A percentile compares a stretch with the other conserved stretches of the same genome.
These are phyloP conservation scores for Coemansia sp. DNA, from an alignment of 192 early-diverging fungal genomes.

Conservation along the genomic window DNA sequence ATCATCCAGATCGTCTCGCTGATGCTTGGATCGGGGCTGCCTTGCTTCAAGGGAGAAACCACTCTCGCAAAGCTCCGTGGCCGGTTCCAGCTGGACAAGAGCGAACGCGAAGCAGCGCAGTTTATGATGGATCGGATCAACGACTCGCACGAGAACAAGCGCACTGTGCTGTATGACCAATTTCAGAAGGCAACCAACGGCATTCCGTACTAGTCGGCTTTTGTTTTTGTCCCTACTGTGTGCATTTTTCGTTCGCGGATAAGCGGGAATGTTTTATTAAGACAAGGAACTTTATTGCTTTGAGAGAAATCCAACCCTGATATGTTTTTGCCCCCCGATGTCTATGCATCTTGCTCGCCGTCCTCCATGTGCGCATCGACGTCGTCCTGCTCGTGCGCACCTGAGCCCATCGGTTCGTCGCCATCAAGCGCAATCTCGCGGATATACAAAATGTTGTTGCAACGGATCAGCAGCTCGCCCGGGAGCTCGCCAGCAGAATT, in stretches of 20 bases:
- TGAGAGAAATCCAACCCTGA: too few relatives aligned
- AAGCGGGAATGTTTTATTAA: background rate
- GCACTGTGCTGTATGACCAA: slow-evolving; percentile 78
- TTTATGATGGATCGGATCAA: slow-evolving; percentile 90
- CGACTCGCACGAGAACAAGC: slow-evolving; percentile 90
- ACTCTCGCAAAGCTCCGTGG: slow-evolving; percentile 81
- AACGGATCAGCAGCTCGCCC: slow-evolving; percentile 93
- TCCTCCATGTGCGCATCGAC: slow-evolving; percentile 55
- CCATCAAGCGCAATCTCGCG: slow-evolving; percentile 59
- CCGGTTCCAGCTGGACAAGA: slow-evolving; percentile 86
- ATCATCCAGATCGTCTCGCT: slow-evolving; percentile 85
- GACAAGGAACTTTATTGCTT: slow-evolving; percentile 2
- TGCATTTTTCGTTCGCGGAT: background rate
- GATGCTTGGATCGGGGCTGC: slow-evolving; percentile 95
- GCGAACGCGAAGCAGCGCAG: slow-evolving; percentile 88
- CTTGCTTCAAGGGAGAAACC: slow-evolving; percentile 93
- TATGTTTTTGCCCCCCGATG: background rate
- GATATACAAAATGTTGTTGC: slow-evolving; percentile 83
- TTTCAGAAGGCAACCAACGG: slow-evolving; percentile 85
- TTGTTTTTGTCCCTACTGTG: background rate
- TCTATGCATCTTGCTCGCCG: slow-evolving; percentile 29
- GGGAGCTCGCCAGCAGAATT: slow-evolving; percentile 75
- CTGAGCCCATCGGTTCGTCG: background rate
- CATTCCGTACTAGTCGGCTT: slow-evolving; percentile 51
- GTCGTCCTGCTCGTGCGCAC: slow-evolving; percentile 6